phyloP scores from a whole-genome alignment of 352 stramenopile species.

The Phytophthora parvispora region DNA sequence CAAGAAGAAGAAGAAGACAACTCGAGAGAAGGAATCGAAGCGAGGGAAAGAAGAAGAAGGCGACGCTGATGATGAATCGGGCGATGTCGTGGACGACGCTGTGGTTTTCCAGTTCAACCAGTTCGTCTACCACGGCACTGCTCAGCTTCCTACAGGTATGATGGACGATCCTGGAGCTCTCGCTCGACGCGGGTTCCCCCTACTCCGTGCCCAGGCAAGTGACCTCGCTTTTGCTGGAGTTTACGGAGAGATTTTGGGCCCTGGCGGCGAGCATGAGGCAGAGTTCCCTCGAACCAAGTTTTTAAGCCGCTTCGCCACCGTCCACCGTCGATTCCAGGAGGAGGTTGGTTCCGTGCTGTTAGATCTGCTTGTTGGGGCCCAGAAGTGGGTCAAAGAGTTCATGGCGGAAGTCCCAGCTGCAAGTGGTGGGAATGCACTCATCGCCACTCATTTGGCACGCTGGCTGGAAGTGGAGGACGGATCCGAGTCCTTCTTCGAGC shows the following conservation, averaged over 20 bases:
- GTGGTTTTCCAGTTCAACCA: constrained; percentile 80
- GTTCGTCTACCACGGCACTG: constrained; percentile 60
- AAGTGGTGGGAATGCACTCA: constrained; percentile 31
- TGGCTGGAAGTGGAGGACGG: constrained; percentile 66
- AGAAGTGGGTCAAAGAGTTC: constrained; percentile 65
- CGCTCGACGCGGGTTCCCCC: constrained; percentile 43
- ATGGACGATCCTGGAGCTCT: constrained; percentile 61
- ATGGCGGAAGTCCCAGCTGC: constrained; percentile 53
- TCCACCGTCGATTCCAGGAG: constrained; percentile 38
- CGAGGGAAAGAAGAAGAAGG: constrained; percentile 23
- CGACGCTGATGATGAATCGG: constrained; percentile 32
- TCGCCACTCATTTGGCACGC: constrained; percentile 47
- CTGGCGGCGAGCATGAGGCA: constrained; percentile 24
- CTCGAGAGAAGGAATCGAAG: constrained; percentile 6
- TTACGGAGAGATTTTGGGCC: constrained; percentile 38
- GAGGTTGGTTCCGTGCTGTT: constrained; percentile 41
- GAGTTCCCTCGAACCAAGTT: constrained; percentile 29
- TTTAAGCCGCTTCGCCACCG: constrained; percentile 25
- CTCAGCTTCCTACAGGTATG: constrained; percentile 25
- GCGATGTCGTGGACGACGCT: constrained; percentile 30
- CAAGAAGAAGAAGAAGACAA: constrained; percentile 12
- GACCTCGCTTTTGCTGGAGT: constrained; percentile 47
- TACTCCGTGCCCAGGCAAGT: constrained; percentile 55
- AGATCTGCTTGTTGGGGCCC: constrained; percentile 55
- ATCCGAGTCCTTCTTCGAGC: constrained; percentile 69